phyloP scores from a whole-genome alignment of 2,329 filamentous ascomycete genomes.

The Endoconidiophora polonica region DNA sequence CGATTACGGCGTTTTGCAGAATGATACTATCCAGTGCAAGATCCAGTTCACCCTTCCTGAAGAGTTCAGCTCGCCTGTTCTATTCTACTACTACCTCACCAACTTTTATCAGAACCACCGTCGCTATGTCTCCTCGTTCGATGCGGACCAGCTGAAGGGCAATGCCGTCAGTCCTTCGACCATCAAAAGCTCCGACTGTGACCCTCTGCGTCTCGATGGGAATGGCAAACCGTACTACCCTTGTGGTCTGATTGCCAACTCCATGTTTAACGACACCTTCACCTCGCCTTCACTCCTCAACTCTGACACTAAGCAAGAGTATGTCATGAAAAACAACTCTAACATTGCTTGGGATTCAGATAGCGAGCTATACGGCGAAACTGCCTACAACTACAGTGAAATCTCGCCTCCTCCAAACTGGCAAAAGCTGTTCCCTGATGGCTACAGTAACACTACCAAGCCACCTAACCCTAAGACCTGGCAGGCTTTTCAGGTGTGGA shows the following conservation, averaged over 20 bases:
- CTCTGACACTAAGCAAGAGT: conserved; percentile 35
- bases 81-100: conserved; percentile 87
- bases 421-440: conserved; percentile 49
- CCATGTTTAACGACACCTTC: conserved; percentile 90
- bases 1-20: conserved; percentile 20
- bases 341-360: conserved; percentile 82
- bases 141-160: conserved; percentile 65
- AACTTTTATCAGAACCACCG: conserved; percentile 99
- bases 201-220: conserved; percentile 45
- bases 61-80: conserved; percentile 61
- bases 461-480: conserved; percentile 59
- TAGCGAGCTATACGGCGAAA: conserved; percentile 57
- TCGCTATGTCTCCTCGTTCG: conserved; percentile 82
- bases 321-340: conserved; percentile 56
- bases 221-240: conserved; percentile 65
- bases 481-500: conserved; percentile 94
- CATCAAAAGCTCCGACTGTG: conserved; percentile 55
- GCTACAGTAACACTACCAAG: conserved; percentile 42
- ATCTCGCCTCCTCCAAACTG: conserved; percentile 81
- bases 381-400: conserved; percentile 45
- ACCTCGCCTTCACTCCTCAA: conserved; percentile 45
- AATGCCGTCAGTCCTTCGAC: conserved; percentile 39
- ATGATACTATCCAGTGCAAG: conserved; percentile 41
- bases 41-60: conserved; percentile 68
- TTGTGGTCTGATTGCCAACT: conserved; percentile 92